A percentile compares a stretch with the other conserved stretches of the same genome.
phyloP scores from a whole-genome alignment of 495 filamentous ascomycete species.

The Collariella sp. region DNA sequence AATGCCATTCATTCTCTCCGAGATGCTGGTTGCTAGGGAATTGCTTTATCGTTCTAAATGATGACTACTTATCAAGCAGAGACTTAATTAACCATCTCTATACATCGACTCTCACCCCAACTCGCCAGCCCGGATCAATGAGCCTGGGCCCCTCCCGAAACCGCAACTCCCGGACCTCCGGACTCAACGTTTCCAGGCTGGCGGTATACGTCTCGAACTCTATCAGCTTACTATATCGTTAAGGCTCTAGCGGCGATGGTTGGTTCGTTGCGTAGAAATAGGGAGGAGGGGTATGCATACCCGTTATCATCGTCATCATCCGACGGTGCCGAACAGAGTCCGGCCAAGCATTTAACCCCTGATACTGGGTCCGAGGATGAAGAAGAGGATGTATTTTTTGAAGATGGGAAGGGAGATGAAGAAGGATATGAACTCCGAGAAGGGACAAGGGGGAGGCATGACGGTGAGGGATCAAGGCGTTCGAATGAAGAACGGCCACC shows the following conservation, averaged over 20 bases:
- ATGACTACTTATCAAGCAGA: too few species aligned
- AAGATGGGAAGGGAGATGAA: neutral
- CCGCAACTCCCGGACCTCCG: too few species aligned
- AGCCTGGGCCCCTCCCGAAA: too few species aligned
- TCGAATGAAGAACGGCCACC: neutral
- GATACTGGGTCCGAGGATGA: constrained; percentile 17
- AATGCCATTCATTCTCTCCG: too few species aligned
- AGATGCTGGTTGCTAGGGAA: too few species aligned
- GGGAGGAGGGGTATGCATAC: neutral
- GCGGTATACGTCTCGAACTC: too few species aligned
- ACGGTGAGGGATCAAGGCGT: neutral
- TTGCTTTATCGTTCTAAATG: too few species aligned
- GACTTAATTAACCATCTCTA: too few species aligned
- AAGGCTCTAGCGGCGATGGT: neutral
- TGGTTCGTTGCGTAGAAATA: neutral
- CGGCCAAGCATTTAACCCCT: constrained; percentile 15
- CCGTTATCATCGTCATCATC: constrained; percentile 11
- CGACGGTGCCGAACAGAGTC: neutral
- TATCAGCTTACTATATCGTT: too few species aligned
- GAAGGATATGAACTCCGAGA: neutral
- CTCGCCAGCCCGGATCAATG: too few species aligned
- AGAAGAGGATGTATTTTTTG: neutral
- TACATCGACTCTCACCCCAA: too few species aligned
- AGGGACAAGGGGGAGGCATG: neutral
- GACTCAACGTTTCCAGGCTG: too few species aligned